phyloP scores from a whole-genome alignment of 192 early-diverging fungal genomes.

The Coemansia erecta region DNA sequence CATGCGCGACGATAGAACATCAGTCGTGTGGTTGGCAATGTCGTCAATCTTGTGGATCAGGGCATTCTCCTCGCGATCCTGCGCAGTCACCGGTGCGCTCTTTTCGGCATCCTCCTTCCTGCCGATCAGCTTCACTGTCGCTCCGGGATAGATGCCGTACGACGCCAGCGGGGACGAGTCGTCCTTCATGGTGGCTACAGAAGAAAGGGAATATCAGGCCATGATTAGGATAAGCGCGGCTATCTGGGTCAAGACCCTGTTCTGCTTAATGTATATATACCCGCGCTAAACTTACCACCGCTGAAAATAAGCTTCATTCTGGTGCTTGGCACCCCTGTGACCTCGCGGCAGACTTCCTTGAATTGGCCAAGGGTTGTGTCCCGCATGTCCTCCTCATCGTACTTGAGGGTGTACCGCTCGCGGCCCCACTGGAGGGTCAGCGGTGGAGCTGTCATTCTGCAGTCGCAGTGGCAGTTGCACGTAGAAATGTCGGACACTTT shows the following conservation, averaged over 20 bases:
- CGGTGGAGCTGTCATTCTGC: slow-evolving; percentile 49
- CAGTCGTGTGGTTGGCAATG: slow-evolving; percentile 42
- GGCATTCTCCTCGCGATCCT: slow-evolving; percentile 49
- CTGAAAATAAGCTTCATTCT: slow-evolving; percentile 71
- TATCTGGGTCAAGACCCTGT: background rate
- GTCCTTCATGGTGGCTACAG: slow-evolving; percentile 71
- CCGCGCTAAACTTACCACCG: slow-evolving; percentile 60
- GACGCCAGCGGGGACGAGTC: slow-evolving; percentile 63
- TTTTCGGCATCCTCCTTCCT: slow-evolving; percentile 43
- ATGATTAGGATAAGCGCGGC: background rate
- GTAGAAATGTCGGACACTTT: slow-evolving; percentile 5
- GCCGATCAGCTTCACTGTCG: slow-evolving; percentile 73
- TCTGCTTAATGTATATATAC: too few species aligned
- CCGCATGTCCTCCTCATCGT: slow-evolving; percentile 45
- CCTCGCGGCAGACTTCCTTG: slow-evolving; percentile 68
- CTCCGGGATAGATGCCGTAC: slow-evolving; percentile 73
- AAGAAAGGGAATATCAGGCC: background rate
- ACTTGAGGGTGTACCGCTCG: slow-evolving; percentile 51
- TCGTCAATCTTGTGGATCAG: slow-evolving; percentile 51
- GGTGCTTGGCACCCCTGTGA: slow-evolving; percentile 74
- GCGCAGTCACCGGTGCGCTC: slow-evolving; percentile 27
- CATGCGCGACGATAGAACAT: slow-evolving; percentile 49
- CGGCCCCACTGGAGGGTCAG: slow-evolving; percentile 52
- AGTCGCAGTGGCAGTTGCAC: background rate
- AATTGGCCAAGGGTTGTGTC: slow-evolving; percentile 69